Percentiles rank a stretch among this genome's conserved stretches.
Evolutionary conservation across 805 yeast species (phyloP).

Genomic region (Barnettozyma sp.): DNA sequence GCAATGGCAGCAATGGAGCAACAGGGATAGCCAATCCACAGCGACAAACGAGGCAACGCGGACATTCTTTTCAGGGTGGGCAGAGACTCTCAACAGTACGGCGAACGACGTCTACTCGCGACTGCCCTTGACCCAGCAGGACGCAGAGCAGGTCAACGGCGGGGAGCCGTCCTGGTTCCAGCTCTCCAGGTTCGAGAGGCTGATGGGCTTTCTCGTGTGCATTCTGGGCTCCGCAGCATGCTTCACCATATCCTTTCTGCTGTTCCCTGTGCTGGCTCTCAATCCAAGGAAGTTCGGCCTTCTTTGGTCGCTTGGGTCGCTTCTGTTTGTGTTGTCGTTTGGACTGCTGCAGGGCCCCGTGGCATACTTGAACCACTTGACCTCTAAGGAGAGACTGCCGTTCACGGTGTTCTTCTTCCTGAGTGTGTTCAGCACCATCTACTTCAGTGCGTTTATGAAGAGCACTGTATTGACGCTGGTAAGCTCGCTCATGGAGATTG

Average conservation of each 20-base stretch:
- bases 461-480: constrained; percentile 71
- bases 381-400: constrained; percentile 68
- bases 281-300: constrained; percentile 89
- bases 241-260: constrained; percentile 70
- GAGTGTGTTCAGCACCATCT: constrained; percentile 72
- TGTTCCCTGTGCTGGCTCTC: constrained; percentile 84
- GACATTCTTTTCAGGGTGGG: constrained; percentile 32
- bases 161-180: constrained; percentile 76
- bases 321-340: constrained; percentile 80
- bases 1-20: constrained; percentile 34
- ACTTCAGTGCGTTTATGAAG: constrained; percentile 61
- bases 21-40: constrained; percentile 23
- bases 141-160: constrained; percentile 31
- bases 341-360: constrained; percentile 90
- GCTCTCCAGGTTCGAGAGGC: constrained; percentile 70
- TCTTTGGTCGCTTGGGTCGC: constrained; percentile 86
- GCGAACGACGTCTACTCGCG: constrained; percentile 56
- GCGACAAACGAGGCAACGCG: constrained; percentile 29
- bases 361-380: constrained; percentile 66
- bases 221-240: constrained; percentile 72
- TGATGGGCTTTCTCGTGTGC: constrained; percentile 71
- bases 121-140: constrained; percentile 57
- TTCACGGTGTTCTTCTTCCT: constrained; percentile 77
- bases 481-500: constrained; percentile 66
- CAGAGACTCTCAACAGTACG: constrained; percentile 31